Evolutionary conservation across 169 alveolate genomes (phyloP), one percentile per base, ranked within the genome.

Genomic region (Pseudocohnilembus persalinus): DNA sequence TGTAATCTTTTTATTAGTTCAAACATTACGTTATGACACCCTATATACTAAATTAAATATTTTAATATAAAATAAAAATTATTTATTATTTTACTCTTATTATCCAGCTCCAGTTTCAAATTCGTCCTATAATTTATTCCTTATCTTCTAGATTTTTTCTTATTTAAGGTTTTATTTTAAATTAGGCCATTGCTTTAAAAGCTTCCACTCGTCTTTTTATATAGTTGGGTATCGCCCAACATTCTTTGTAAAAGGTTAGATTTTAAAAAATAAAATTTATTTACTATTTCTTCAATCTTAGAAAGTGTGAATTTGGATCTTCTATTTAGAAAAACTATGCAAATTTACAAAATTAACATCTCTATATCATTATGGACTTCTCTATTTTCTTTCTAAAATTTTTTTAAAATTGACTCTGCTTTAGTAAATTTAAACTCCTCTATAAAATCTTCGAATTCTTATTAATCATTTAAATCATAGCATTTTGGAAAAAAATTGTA

Each of bases 401-500:
- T 11, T 35, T 79, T 34, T 15, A 79, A 29, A 35, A 27, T 31
- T 6, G 76, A 75, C 65, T 93, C 95, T 15, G 96, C 96, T 72
- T 89, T 88, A 1, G 91, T 84, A 27, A 91, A 92, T 82, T 96
- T 94, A 77, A 92, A 96, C 32, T 96, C 97, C 84, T 92, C 94
- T 27, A 93, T 79, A 86, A 95, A 96, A 78, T 96, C 98, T 81
- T 95, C 96, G 24, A 88, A 88, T 32, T 94, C 97, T 25, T 90
- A 90, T 64, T 90, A 88, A 78, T 94, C 95, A 77, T 93, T 84
- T 34, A 95, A 82, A 85, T 96, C 97, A 89, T 84, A 95, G 31
- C 97, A 92, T 83, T 96, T 88, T 11, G 98, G 98, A 75, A 89
- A 96, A 88, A 95, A 96, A 26, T 92, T 92, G 83, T 95, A 97